A percentile compares a stretch with the other conserved stretches of the same genome.
Conservation (phyloP, 345 rosid genomes). For the Boechera stricta region DNA sequence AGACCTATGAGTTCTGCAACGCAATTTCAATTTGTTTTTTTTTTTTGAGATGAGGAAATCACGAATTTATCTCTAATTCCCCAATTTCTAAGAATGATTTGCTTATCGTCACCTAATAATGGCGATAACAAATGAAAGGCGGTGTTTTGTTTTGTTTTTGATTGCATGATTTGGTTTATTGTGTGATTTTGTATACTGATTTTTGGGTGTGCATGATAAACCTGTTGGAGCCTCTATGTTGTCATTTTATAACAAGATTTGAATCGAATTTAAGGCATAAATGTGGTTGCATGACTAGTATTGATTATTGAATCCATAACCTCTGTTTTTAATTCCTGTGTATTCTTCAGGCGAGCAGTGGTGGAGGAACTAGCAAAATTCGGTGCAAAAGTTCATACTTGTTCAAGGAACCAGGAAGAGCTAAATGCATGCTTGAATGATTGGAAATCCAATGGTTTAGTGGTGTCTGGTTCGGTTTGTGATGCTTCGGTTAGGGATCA, state of each 20-base stretch:
- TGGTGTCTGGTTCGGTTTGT: constrained; percentile 77
- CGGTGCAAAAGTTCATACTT: constrained; percentile 75
- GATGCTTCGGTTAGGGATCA: constrained; percentile 61
- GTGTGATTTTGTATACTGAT: not conserved
- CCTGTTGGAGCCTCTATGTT: not conserved
- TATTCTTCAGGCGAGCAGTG: constrained; percentile 54
- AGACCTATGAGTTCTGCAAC: too few species aligned
- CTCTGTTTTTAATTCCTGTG: not conserved
- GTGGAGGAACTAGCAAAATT: constrained; percentile 80
- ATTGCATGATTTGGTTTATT: not conserved
- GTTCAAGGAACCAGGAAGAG: constrained; percentile 78
- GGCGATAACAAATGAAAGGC: not conserved
- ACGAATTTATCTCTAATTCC: not conserved
- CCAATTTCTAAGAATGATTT: not conserved
- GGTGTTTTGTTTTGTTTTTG: not conserved
- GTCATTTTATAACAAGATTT: not conserved
- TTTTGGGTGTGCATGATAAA: not conserved
- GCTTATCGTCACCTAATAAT: not conserved
- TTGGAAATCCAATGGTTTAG: constrained; percentile 62
- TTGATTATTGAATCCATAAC: not conserved
- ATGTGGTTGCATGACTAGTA: not conserved
- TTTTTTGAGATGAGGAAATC: too few species aligned
- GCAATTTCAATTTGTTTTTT: too few species aligned
- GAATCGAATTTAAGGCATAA: not conserved
- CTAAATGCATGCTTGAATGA: constrained; percentile 59